These are phyloP conservation scores for Zygosaccharomyces pseudobailii DNA, from an alignment of 1,139 yeast genomes.

Conservation along the genomic window DNA sequence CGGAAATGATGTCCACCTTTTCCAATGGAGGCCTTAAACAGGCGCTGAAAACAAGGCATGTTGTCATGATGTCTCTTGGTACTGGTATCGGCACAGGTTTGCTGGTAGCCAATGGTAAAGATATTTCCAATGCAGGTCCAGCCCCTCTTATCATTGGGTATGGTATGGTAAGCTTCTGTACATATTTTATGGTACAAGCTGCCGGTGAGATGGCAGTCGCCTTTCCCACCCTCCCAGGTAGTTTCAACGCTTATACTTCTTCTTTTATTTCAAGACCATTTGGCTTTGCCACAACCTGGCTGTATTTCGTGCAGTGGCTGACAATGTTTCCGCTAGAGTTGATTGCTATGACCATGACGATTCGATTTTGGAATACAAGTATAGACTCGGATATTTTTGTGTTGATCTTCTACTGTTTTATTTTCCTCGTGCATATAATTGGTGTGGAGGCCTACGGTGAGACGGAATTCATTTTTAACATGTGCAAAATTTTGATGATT, in stretches of 20 bases:
- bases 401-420: constrained; percentile 53
- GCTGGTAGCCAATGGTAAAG: constrained; percentile 66
- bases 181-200: constrained; percentile 70
- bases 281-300: constrained; percentile 80
- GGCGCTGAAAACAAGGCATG: constrained; percentile 46
- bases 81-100: constrained; percentile 81
- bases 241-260: constrained; percentile 64
- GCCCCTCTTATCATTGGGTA: constrained; percentile 70
- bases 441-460: constrained; percentile 74
- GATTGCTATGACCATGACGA: constrained; percentile 69
- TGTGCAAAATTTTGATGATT: constrained; percentile 54
- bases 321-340: constrained; percentile 72
- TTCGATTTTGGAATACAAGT: constrained; percentile 57
- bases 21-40: constrained; percentile 37
- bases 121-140: constrained; percentile 69
- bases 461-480: constrained; percentile 57
- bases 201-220: constrained; percentile 79
- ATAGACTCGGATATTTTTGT: constrained; percentile 63
- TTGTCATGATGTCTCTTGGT: constrained; percentile 72
- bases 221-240: constrained; percentile 70
- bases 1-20: constrained; percentile 13
- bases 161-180: constrained; percentile 58
- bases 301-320: constrained; percentile 75
- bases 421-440: constrained; percentile 52
- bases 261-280: constrained; percentile 65